Conservation (phyloP, 179 eudicot genomes). For the Drosera spatulata region DNA sequence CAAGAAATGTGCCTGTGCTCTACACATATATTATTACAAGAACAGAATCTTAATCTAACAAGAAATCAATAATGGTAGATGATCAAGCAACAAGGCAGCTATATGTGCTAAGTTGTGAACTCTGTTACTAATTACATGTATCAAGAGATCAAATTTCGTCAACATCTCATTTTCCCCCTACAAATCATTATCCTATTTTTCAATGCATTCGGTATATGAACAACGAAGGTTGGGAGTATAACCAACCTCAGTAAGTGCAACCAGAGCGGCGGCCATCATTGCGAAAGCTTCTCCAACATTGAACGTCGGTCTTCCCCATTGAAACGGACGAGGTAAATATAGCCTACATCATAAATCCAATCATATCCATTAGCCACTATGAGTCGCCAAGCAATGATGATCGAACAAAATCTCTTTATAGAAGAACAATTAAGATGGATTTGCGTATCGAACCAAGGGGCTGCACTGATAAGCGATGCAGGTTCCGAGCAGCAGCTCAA, state of each 20-base stretch:
- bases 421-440: not conserved
- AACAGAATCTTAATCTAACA: not conserved
- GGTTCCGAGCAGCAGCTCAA: slow-evolving; percentile 43
- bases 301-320: slow-evolving; percentile 67
- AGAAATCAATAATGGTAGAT: not conserved
- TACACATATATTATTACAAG: slow-evolving; percentile 11
- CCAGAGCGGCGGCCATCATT: slow-evolving; percentile 50
- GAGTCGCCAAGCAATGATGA: not conserved
- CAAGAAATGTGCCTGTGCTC: slow-evolving; percentile 77
- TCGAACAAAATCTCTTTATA: not conserved
- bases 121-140: too few relatives aligned
- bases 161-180: too few relatives aligned
- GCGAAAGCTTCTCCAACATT: slow-evolving; percentile 32
- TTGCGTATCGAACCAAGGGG: slow-evolving; percentile 46
- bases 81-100: not conserved
- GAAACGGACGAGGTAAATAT: slow-evolving; percentile 57
- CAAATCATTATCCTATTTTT: too few relatives aligned
- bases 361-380: not conserved
- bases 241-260: slow-evolving; percentile 67
- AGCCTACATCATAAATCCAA: slow-evolving; percentile 27
- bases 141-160: too few relatives aligned
- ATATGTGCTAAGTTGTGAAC: too few relatives aligned
- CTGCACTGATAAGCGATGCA: slow-evolving; percentile 33
- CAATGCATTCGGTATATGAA: too few relatives aligned
- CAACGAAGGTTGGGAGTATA: not conserved